Conservation (phyloP, 2,329 filamentous ascomycete species). For the Neospermospora avenae region DNA sequence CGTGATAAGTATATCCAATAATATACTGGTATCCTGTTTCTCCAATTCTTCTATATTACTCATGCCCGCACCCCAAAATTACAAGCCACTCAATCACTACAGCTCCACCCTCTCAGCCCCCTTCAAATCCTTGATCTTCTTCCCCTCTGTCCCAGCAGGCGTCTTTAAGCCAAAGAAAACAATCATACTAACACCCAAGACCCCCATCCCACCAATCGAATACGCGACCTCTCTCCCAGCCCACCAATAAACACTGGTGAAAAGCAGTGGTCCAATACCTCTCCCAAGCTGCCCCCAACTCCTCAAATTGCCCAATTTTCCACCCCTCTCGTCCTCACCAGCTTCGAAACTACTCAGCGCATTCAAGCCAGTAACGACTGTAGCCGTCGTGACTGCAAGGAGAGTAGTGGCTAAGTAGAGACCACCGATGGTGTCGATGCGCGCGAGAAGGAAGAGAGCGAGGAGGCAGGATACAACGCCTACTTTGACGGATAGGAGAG, state of each 20-base stretch:
- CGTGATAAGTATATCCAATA: background rate
- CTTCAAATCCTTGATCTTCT: constrained; percentile 29
- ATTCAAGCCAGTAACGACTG: constrained; percentile 91
- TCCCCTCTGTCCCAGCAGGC: constrained; percentile 27
- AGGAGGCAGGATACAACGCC: constrained; percentile 74
- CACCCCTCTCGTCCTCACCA: constrained; percentile 72
- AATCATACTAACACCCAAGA: constrained; percentile 67
- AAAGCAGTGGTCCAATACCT: constrained; percentile 81
- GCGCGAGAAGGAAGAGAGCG: constrained; percentile 77
- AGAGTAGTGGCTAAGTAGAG: constrained; percentile 82
- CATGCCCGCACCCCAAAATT: background rate
- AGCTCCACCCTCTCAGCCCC: constrained; percentile 17
- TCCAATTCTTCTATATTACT: background rate
- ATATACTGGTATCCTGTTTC: background rate
- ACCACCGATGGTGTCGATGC: constrained; percentile 61
- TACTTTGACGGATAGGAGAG: constrained; percentile 73
- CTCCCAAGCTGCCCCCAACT: constrained; percentile 83
- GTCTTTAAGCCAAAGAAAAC: constrained; percentile 68
- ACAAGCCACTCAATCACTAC: too few species aligned
- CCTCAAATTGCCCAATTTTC: constrained; percentile 80
- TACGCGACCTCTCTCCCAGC: constrained; percentile 87
- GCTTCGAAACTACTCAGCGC: constrained; percentile 91
- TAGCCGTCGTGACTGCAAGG: constrained; percentile 86
- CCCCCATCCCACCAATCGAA: constrained; percentile 73
- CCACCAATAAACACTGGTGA: constrained; percentile 98